These are phyloP conservation scores for Triadica sebifera DNA, from an alignment of 345 rosid species.

Conservation along the genomic window DNA sequence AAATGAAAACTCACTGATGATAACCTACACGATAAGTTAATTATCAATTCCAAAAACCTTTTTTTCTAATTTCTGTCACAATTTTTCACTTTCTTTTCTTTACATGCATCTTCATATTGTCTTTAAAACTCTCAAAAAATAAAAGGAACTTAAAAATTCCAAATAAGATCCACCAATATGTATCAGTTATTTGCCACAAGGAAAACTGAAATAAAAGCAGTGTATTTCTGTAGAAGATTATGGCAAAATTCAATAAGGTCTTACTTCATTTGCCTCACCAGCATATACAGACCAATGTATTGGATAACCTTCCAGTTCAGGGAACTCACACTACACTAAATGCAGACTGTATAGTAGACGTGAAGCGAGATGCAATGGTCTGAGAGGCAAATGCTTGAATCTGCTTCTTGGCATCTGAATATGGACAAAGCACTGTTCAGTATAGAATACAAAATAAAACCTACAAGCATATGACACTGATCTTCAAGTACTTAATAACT, in stretches of 20 bases:
- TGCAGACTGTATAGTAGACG: conserved; percentile 21
- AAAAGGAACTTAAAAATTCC: too few species aligned
- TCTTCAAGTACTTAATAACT: not conserved
- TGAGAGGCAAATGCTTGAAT: conserved; percentile 34
- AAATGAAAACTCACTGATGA: too few species aligned
- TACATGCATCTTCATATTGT: too few species aligned
- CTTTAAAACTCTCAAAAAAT: too few species aligned
- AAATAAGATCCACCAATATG: too few species aligned
- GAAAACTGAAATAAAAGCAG: not conserved
- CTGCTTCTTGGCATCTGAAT: conserved; percentile 61
- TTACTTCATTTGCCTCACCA: too few species aligned
- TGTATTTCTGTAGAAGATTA: not conserved
- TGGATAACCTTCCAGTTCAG: not conserved
- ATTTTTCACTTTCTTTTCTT: too few species aligned
- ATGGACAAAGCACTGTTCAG: conserved; percentile 1
- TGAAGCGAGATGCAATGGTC: conserved; percentile 20
- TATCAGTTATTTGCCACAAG: not conserved
- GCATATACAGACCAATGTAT: not conserved
- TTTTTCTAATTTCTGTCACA: too few species aligned
- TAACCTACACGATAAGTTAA: too few species aligned
- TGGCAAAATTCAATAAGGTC: not conserved
- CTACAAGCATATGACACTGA: not conserved
- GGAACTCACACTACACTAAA: conserved; percentile 13
- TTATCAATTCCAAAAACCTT: too few species aligned
- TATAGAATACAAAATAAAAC: not conserved